Conservation (phyloP, 2,329 filamentous ascomycete species). For the Epichloe baconii region DNA sequence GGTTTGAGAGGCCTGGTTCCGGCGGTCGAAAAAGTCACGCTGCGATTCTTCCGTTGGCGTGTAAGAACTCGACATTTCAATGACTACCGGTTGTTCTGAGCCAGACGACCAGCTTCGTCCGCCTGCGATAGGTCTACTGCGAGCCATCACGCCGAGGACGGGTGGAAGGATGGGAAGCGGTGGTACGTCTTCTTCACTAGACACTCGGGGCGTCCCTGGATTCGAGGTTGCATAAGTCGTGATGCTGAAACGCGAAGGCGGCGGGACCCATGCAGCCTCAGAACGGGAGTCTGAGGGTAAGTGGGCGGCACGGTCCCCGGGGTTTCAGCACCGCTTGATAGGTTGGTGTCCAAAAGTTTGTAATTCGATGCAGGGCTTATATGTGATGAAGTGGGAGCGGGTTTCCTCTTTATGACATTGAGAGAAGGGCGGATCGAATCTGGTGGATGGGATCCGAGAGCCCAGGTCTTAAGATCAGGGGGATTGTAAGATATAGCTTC, state of each 20-base stretch:
- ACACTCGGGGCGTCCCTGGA: slow-evolving; percentile 15
- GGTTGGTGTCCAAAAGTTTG: background rate
- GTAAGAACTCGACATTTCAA: slow-evolving; percentile 15
- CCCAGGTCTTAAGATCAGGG: slow-evolving; percentile 4
- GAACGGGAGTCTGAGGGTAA: slow-evolving; percentile 9
- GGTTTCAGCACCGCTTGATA: slow-evolving; percentile 13
- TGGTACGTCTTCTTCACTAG: slow-evolving; percentile 13
- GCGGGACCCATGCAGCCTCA: slow-evolving; percentile 32
- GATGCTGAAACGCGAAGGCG: slow-evolving; percentile 49
- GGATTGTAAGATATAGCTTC: slow-evolving; percentile 8
- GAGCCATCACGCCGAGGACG: slow-evolving; percentile 18
- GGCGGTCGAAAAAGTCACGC: background rate
- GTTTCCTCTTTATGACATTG: slow-evolving; percentile 34
- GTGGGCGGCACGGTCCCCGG: background rate
- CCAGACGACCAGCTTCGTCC: slow-evolving; percentile 10
- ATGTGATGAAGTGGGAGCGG: slow-evolving; percentile 17
- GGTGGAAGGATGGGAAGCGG: slow-evolving; percentile 13
- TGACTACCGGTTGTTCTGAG: slow-evolving; percentile 15
- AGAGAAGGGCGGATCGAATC: slow-evolving; percentile 13
- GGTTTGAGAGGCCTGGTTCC: background rate
- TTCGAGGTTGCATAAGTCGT: slow-evolving; percentile 45
- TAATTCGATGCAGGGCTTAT: slow-evolving; percentile 6
- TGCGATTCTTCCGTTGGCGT: background rate
- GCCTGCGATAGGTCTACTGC: slow-evolving; percentile 18
- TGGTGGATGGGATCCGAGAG: slow-evolving; percentile 11